Percentiles rank a stretch among this genome's conserved stretches.
Evolutionary conservation across 2,329 filamentous ascomycete genomes (phyloP).

Genomic region (Aschersonia sp.): DNA sequence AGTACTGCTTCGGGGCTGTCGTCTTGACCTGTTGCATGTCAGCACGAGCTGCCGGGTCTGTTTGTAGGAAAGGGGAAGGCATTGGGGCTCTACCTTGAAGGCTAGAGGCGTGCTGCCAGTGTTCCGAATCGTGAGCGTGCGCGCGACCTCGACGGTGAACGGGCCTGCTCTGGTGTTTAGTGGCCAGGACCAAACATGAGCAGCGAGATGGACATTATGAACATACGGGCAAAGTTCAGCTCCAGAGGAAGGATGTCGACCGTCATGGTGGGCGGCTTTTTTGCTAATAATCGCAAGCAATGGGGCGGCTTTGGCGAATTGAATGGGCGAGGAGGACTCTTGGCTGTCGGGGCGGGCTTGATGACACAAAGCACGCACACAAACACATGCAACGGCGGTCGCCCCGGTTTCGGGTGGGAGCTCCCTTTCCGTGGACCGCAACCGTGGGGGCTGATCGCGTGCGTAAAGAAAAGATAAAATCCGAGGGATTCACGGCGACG

Average conservation of each 20-base stretch:
- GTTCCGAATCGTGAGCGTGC: constrained; percentile 51
- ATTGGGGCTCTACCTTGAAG: constrained; percentile 45
- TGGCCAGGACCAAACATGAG: too few relatives aligned
- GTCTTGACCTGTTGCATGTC: constrained; percentile 68
- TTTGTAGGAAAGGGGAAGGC: too few relatives aligned
- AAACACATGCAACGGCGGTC: too few relatives aligned
- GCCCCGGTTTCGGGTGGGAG: too few relatives aligned
- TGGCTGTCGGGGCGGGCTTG: too few relatives aligned
- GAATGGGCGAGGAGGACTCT: not conserved
- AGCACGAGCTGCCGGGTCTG: not conserved
- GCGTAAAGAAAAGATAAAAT: too few relatives aligned
- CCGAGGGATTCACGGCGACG: too few relatives aligned
- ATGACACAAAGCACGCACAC: too few relatives aligned
- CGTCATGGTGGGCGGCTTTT: constrained; percentile 53
- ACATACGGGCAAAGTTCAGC: constrained; percentile 84
- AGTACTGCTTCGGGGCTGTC: constrained; percentile 98
- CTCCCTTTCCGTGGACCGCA: too few relatives aligned
- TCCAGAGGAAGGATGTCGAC: constrained; percentile 86
- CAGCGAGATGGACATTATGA: too few relatives aligned
- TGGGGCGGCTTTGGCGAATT: not conserved
- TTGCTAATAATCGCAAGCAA: not conserved
- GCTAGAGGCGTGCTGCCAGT: constrained; percentile 46
- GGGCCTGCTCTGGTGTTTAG: constrained; percentile 32
- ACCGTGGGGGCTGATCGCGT: too few relatives aligned
- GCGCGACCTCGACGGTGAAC: constrained; percentile 51